A percentile compares a stretch with the other conserved stretches of the same genome.
Evolutionary conservation across 495 filamentous ascomycete species (phyloP).

Genomic region (Lichina pygmaea): DNA sequence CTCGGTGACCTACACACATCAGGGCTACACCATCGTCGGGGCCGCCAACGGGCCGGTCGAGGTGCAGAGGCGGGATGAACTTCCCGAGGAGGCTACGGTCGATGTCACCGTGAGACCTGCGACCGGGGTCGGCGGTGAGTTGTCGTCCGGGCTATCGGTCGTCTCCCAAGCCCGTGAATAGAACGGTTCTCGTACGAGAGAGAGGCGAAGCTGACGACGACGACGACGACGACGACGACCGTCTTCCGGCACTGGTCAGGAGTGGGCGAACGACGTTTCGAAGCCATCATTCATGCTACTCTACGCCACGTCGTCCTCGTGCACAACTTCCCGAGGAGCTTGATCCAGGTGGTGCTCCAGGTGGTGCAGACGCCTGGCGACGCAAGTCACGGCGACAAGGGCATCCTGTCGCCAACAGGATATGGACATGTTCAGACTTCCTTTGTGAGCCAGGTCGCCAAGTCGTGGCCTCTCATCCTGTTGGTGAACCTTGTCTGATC

Average conservation of each 20-base stretch:
- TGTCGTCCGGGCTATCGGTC: neutral
- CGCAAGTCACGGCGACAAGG: slow-evolving; percentile 6
- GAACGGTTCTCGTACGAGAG: too few relatives aligned
- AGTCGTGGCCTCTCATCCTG: too few relatives aligned
- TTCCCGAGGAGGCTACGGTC: slow-evolving; percentile 67
- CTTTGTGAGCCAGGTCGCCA: slow-evolving; percentile 2
- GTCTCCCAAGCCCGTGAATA: too few relatives aligned
- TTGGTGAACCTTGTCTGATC: too few relatives aligned
- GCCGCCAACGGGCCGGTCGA: slow-evolving; percentile 86
- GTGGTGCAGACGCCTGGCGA: slow-evolving; percentile 28
- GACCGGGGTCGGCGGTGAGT: slow-evolving; percentile 53
- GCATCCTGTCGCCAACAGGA: slow-evolving; percentile 8
- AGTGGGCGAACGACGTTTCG: slow-evolving; percentile 41
- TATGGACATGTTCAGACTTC: slow-evolving; percentile 6
- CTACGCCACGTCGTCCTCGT: slow-evolving; percentile 41
- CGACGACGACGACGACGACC: neutral
- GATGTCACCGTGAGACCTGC: slow-evolving; percentile 78
- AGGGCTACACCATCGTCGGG: slow-evolving; percentile 56
- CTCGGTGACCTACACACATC: slow-evolving; percentile 55
- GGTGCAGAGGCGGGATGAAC: slow-evolving; percentile 59
- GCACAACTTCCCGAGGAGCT: slow-evolving; percentile 36
- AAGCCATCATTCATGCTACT: slow-evolving; percentile 39
- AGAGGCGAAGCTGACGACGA: slow-evolving; percentile 9
- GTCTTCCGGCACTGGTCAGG: slow-evolving; percentile 15
- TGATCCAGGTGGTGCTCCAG: slow-evolving; percentile 41